Evolutionary conservation across 2,329 filamentous ascomycete species (phyloP).

Genomic region (Cadophora luteo-olivacea): DNA sequence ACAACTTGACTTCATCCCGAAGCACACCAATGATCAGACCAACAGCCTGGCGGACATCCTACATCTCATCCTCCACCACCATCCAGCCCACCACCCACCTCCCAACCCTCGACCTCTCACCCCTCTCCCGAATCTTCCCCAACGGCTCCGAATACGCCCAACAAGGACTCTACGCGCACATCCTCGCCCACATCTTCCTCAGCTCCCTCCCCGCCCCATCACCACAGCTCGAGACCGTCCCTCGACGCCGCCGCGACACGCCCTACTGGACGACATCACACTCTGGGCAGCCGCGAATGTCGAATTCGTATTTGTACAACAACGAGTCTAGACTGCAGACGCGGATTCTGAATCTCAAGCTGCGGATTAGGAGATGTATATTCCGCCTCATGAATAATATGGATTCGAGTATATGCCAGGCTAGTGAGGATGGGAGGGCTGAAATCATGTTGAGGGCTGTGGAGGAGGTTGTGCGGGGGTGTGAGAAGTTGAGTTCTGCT

Average conservation of each 20-base stretch:
- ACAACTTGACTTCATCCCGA: not conserved
- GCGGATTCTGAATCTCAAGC: not conserved
- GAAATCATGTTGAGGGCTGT: not conserved
- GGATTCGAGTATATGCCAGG: slow-evolving; percentile 16
- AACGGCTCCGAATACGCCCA: slow-evolving; percentile 31
- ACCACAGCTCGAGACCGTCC: not conserved
- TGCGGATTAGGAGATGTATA: slow-evolving; percentile 18
- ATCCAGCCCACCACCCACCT: slow-evolving; percentile 7
- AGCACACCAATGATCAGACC: slow-evolving; percentile 9
- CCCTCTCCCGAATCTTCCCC: slow-evolving; percentile 40
- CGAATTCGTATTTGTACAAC: not conserved
- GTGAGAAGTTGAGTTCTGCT: not conserved
- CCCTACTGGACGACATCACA: slow-evolving; percentile 22
- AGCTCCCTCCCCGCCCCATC: slow-evolving; percentile 20
- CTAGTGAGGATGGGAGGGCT: not conserved
- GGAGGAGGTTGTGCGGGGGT: not conserved
- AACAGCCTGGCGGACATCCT: not conserved
- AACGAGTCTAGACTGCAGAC: not conserved
- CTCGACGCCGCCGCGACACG: slow-evolving; percentile 19
- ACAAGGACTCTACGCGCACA: slow-evolving; percentile 39
- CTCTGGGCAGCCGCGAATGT: slow-evolving; percentile 24
- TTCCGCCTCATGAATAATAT: slow-evolving; percentile 17
- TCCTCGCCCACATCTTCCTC: slow-evolving; percentile 38
- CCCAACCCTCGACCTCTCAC: slow-evolving; percentile 29
- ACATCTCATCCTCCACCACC: slow-evolving; percentile 17